Conservation (phyloP, 2,329 filamentous ascomycete species). For the Beauveria scarabaeidicola region DNA sequence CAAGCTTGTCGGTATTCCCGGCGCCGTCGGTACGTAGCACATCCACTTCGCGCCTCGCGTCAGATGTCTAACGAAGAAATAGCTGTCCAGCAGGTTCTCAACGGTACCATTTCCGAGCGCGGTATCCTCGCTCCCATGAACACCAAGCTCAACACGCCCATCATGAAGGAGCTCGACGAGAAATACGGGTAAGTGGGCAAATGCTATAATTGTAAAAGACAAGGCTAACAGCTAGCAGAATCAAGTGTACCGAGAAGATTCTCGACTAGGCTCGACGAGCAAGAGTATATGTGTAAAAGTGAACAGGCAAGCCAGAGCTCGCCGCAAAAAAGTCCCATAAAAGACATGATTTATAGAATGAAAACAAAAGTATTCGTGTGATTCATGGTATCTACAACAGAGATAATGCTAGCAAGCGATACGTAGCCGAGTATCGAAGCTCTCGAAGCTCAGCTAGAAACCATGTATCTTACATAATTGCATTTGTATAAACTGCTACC, state of each 20-base stretch:
- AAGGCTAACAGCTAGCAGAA: not conserved
- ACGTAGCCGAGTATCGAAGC: not conserved
- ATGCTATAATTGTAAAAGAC: rapidly evolving
- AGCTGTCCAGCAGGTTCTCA: slow-evolving; percentile 69
- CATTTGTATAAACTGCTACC: not conserved
- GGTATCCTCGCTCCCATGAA: slow-evolving; percentile 72
- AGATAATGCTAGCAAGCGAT: not conserved
- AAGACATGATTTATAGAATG: not conserved
- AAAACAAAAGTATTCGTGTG: not conserved
- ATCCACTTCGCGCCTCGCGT: not conserved
- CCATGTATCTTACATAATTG: not conserved
- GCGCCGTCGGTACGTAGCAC: slow-evolving; percentile 24
- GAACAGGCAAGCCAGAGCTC: not conserved
- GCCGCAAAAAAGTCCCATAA: not conserved
- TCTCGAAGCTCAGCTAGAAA: not conserved
- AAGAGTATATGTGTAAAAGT: not conserved
- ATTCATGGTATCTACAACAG: not conserved
- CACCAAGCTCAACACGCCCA: slow-evolving; percentile 59
- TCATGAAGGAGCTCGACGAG: slow-evolving; percentile 71
- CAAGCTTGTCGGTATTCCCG: slow-evolving; percentile 67
- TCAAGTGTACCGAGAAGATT: slow-evolving; percentile 9
- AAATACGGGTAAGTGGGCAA: slow-evolving; percentile 46
- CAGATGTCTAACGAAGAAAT: slow-evolving; percentile 34
- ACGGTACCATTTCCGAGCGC: slow-evolving; percentile 64
- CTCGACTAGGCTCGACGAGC: not conserved